These are phyloP conservation scores for Sesbania bispinosa DNA, from an alignment of 306 rosid genomes.

Conservation along the genomic window DNA sequence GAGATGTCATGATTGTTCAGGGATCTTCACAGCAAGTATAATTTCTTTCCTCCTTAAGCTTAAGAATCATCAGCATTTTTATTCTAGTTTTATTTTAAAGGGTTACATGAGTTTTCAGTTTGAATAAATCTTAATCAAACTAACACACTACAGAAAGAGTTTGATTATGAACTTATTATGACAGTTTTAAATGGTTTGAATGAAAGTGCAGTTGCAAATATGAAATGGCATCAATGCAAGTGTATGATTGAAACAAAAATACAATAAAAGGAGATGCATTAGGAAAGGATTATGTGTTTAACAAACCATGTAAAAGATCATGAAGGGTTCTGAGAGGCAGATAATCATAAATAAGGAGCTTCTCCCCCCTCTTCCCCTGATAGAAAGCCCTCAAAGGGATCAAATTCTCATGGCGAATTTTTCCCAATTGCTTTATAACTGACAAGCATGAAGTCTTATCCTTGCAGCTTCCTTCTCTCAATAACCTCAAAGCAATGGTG, in stretches of 20 bases:
- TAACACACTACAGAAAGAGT: neutral
- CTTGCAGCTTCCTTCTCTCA: conserved; percentile 94
- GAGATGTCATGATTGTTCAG: neutral
- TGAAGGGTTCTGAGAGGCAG: conserved; percentile 67
- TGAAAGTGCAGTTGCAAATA: neutral
- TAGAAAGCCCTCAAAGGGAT: conserved; percentile 95
- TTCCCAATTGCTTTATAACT: conserved; percentile 77
- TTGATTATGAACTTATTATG: neutral
- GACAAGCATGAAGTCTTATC: conserved; percentile 74
- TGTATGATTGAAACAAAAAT: neutral
- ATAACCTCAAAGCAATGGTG: conserved; percentile 77
- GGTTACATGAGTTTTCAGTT: neutral
- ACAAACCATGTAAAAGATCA: conserved; percentile 88
- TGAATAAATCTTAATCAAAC: conserved; percentile 4
- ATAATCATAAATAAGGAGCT: conserved; percentile 87
- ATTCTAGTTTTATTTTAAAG: neutral
- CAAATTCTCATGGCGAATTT: conserved; percentile 90
- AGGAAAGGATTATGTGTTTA: neutral
- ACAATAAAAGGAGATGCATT: neutral
- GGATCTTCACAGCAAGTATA: neutral
- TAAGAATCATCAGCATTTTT: neutral
- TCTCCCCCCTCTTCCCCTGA: conserved; percentile 96
- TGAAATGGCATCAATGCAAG: neutral
- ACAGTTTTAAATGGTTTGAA: neutral
- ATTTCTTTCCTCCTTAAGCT: neutral